Evolutionary conservation across 306 rosid species (phyloP), one percentile per base, ranked within the genome.

Genomic region (Sesbania bispinosa): DNA sequence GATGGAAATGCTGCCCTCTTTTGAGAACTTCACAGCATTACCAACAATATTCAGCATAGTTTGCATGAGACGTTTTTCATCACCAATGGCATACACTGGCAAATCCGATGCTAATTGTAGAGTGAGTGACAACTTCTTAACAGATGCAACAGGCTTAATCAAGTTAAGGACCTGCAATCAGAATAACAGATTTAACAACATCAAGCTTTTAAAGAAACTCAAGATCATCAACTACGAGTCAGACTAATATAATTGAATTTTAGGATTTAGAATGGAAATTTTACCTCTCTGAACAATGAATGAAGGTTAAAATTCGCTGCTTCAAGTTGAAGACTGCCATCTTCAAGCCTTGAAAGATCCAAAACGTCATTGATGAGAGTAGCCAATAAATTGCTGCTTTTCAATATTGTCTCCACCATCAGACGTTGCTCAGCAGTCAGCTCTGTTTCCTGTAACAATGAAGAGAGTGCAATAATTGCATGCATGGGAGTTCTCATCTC

Each of bases 401-500:
- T 94, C 71, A 94, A 70, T 79, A 94, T 78, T 41, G 96, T 94
- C 78, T 94, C 99, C 24, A 94, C 92, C 97, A 94, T 94, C 65
- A 94, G 84, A 16, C 99, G 97, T 68, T 94, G 99, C 85, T 94
- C 96, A 19, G 96, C 87, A 74, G 95, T 89, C 76, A 91, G 71
- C 50, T 89, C 90, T 63, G 97, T 91, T 87, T 94, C 99, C 84
- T 90, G 99, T 64, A 94, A 74, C 81, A 94, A 80, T 39, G 99
- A 94, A 61, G 97, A 94, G 67, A 94, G 99, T 30, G 97, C 99
- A 79, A 89, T 94, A 69, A 94, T 83, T 59, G 99, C 99, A 82
- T 94, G 99, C 99, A 94, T 91, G 4, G 99, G 99, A 66, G 96
- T 94, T 75, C 99, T 91, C 99, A 94, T 94, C 82, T 94, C 99